Percentiles rank a stretch among this genome's conserved stretches.
Evolutionary conservation across 2,329 filamentous ascomycete species (phyloP).

Genomic region (Phialophora chinensis): DNA sequence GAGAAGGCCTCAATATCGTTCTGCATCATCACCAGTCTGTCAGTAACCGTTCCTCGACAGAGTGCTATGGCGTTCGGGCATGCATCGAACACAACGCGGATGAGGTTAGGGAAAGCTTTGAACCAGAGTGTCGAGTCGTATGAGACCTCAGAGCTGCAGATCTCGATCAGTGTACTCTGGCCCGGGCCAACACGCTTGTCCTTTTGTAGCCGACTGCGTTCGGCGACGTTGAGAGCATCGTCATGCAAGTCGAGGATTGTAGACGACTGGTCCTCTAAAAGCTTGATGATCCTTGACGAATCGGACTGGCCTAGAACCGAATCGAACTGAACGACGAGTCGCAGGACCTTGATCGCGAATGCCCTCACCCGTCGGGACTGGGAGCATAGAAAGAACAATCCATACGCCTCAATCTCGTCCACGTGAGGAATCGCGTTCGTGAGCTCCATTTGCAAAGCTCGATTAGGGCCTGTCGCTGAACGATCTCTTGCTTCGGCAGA

Average conservation of each 20-base stretch:
- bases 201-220: constrained; percentile 87
- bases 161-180: constrained; percentile 84
- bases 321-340: constrained; percentile 92
- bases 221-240: constrained; percentile 87
- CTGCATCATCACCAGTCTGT: constrained; percentile 91
- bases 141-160: constrained; percentile 92
- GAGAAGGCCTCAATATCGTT: constrained; percentile 79
- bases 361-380: constrained; percentile 87
- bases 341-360: constrained; percentile 89
- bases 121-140: constrained; percentile 97
- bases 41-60: constrained; percentile 89
- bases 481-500: constrained; percentile 68
- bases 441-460: constrained; percentile 79
- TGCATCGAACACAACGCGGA: constrained; percentile 85
- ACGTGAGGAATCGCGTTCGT: constrained; percentile 91
- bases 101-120: constrained; percentile 95
- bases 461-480: constrained; percentile 38
- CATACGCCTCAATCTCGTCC: constrained; percentile 95
- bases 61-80: constrained; percentile 91
- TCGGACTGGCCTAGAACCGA: constrained; percentile 79
- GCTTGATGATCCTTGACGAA: constrained; percentile 82
- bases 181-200: constrained; percentile 84
- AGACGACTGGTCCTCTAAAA: constrained; percentile 87
- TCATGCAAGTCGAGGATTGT: constrained; percentile 91
- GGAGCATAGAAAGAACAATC: constrained; percentile 95